These are phyloP conservation scores for Apiospora aurea DNA, from an alignment of 2,329 filamentous ascomycete genomes.

Conservation along the genomic window DNA sequence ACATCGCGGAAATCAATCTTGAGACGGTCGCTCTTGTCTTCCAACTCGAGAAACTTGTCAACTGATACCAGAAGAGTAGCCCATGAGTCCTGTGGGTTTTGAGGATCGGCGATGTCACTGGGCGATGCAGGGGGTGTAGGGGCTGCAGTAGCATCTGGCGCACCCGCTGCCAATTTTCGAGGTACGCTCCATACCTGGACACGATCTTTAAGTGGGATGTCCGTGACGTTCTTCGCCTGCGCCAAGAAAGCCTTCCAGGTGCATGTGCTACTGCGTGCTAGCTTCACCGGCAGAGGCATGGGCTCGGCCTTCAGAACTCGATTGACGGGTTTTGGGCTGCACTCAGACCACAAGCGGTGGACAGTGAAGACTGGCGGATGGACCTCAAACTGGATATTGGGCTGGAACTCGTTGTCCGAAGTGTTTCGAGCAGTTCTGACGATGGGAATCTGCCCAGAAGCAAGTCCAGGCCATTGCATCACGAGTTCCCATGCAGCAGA, in stretches of 20 bases:
- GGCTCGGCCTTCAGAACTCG: slow-evolving; percentile 65
- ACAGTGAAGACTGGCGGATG: slow-evolving; percentile 86
- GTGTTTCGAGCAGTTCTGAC: slow-evolving; percentile 81
- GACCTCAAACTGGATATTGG: slow-evolving; percentile 81
- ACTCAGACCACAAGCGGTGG: slow-evolving; percentile 75
- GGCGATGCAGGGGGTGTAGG: slow-evolving; percentile 42
- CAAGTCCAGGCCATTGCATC: slow-evolving; percentile 81
- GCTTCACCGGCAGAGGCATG: slow-evolving; percentile 65
- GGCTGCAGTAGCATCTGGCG: slow-evolving; percentile 44
- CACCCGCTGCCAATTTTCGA: slow-evolving; percentile 48
- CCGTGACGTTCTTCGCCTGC: slow-evolving; percentile 71
- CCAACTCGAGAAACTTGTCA: slow-evolving; percentile 67
- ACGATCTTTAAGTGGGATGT: slow-evolving; percentile 74
- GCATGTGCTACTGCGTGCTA: slow-evolving; percentile 75
- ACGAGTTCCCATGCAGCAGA: slow-evolving; percentile 83
- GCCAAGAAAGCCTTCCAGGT: slow-evolving; percentile 78
- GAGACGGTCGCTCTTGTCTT: slow-evolving; percentile 70
- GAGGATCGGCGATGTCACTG: slow-evolving; percentile 27
- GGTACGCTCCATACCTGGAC: slow-evolving; percentile 78
- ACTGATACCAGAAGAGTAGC: slow-evolving; percentile 65
- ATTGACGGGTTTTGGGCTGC: slow-evolving; percentile 62
- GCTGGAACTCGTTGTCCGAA: slow-evolving; percentile 59
- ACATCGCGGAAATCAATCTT: slow-evolving; percentile 70
- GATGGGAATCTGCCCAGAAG: slow-evolving; percentile 73
- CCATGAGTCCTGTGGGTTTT: slow-evolving; percentile 43